Evolutionary conservation across 1,284 basidiomycete species (phyloP).

Genomic region (Cutaneotrichosporon arboriforme): DNA sequence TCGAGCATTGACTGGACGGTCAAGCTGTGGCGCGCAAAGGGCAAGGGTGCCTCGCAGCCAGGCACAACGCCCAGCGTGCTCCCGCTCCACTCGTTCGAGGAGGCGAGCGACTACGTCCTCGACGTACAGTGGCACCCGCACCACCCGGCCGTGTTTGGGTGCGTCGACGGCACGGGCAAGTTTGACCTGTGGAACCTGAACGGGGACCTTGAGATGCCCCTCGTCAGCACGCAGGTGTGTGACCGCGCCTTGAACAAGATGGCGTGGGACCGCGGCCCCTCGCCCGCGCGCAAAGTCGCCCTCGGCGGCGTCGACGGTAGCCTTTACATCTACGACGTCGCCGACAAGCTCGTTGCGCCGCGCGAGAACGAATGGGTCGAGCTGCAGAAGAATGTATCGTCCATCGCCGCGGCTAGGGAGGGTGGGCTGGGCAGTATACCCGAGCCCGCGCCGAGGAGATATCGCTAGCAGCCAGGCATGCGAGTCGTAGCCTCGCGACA

Average conservation of each 20-base stretch:
- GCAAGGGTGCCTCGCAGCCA: background rate
- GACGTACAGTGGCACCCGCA: conserved; percentile 95
- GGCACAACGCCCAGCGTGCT: conserved; percentile 49
- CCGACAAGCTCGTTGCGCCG: conserved; percentile 71
- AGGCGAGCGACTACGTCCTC: conserved; percentile 97
- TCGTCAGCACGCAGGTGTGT: conserved; percentile 47
- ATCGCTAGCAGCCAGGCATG: too few relatives aligned
- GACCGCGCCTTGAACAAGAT: conserved; percentile 88
- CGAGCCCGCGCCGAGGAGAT: background rate
- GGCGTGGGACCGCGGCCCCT: conserved; percentile 80
- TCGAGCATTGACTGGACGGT: conserved; percentile 92
- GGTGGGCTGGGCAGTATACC: background rate
- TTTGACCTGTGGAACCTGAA: conserved; percentile 98
- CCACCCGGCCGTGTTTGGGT: conserved; percentile 89
- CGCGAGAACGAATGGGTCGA: conserved; percentile 84
- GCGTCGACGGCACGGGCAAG: conserved; percentile 86
- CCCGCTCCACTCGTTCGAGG: conserved; percentile 87
- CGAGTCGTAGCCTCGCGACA: too few relatives aligned
- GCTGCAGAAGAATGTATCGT: conserved; percentile 67
- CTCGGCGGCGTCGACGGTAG: conserved; percentile 87
- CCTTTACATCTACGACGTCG: conserved; percentile 88
- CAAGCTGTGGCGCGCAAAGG: conserved; percentile 78
- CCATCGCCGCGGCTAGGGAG: conserved; percentile 18
- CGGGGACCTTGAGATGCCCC: conserved; percentile 68
- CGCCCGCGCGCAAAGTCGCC: conserved; percentile 62